A percentile compares a stretch with the other conserved stretches of the same genome.
These are phyloP conservation scores for Dendrobium huoshanense DNA, from an alignment of 106 monocot genomes.

Conservation along the genomic window DNA sequence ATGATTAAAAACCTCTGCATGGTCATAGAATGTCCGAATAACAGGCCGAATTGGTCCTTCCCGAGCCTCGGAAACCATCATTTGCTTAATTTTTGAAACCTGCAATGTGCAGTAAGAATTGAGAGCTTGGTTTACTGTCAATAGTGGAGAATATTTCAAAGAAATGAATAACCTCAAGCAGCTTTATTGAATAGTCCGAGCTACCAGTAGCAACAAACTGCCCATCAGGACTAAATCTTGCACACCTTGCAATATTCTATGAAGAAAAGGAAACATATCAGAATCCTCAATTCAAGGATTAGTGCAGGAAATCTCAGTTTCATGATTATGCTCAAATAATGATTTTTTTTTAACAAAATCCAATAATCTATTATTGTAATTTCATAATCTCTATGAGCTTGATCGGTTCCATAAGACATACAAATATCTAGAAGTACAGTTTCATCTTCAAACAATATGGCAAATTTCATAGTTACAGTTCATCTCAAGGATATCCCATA, in stretches of 20 bases:
- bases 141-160: not conserved
- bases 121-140: not conserved
- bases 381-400: not conserved
- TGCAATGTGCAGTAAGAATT: conserved; percentile 18
- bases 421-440: too few relatives aligned
- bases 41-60: conserved; percentile 80
- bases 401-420: not conserved
- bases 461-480: too few relatives aligned
- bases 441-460: too few relatives aligned
- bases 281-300: not conserved
- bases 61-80: conserved; percentile 63
- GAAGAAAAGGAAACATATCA: not conserved
- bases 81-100: conserved; percentile 88
- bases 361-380: not conserved
- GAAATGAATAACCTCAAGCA: conserved; percentile 69
- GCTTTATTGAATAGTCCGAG: conserved; percentile 78
- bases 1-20: conserved; percentile 49
- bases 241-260: conserved; percentile 87
- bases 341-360: not conserved
- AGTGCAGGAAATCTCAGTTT: not conserved
- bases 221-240: conserved; percentile 84
- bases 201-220: conserved; percentile 86
- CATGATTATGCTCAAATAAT: not conserved
- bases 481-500: too few relatives aligned
- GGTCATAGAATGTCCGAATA: conserved; percentile 97